Evolutionary conservation across 495 filamentous ascomycete genomes (phyloP).

Genomic region (Lasiosphaeria hispida): DNA sequence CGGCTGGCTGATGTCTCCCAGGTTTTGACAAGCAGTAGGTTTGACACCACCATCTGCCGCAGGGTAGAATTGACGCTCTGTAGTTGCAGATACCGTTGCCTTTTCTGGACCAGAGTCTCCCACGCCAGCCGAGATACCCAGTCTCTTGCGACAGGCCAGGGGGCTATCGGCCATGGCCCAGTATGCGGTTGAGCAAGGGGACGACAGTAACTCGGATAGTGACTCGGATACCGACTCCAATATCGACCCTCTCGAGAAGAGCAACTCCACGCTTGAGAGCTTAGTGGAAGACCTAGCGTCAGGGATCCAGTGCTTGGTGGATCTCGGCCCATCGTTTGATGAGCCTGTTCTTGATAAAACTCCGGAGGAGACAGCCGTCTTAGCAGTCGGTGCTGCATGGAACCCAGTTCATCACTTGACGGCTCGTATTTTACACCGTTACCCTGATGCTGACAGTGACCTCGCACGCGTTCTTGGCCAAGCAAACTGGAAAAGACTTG

Average conservation of each 20-base stretch:
- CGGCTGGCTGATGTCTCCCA: neutral
- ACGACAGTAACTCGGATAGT: neutral
- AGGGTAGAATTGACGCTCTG: too few species aligned
- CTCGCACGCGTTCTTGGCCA: neutral
- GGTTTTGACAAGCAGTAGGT: neutral
- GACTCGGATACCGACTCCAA: neutral
- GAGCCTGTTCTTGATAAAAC: neutral
- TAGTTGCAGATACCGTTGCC: neutral
- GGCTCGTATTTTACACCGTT: neutral
- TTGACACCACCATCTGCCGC: too few species aligned
- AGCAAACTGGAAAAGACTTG: constrained; percentile 6
- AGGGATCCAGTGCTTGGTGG: neutral
- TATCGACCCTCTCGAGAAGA: too few species aligned
- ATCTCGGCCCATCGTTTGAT: neutral
- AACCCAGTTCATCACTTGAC: neutral
- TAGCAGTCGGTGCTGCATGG: neutral
- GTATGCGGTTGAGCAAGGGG: neutral
- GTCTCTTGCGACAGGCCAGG: too few species aligned
- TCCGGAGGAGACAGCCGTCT: neutral
- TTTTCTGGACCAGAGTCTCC: too few species aligned
- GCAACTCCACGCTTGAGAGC: neutral
- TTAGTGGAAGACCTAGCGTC: neutral
- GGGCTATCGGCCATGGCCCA: too few species aligned
- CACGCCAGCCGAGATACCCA: too few species aligned
- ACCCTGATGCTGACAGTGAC: neutral